phyloP scores from a whole-genome alignment of 176 grass and related monocot species.

The Oryza coarctata region DNA sequence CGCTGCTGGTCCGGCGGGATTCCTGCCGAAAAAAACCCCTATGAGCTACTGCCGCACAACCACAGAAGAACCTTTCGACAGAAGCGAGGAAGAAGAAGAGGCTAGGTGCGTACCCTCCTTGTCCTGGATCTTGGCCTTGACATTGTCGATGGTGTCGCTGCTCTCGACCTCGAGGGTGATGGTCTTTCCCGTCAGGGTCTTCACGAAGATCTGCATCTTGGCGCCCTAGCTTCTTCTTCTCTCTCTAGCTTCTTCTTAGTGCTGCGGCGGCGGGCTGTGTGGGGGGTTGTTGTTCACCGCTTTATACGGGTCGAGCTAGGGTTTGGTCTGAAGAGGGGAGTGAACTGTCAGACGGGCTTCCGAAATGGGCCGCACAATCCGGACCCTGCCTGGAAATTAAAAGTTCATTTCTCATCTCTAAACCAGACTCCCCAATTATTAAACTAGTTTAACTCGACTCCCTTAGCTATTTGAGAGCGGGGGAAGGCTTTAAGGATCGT shows the following conservation, averaged over 20 bases:
- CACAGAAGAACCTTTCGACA: too few relatives aligned
- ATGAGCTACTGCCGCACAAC: not conserved
- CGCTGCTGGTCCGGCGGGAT: constrained; percentile 88
- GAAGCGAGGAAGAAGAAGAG: not conserved
- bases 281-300: not conserved
- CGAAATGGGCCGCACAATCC: not conserved
- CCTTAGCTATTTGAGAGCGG: too few relatives aligned
- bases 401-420: too few relatives aligned
- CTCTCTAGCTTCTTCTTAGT: not conserved
- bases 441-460: too few relatives aligned
- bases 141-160: constrained; percentile 98
- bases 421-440: too few relatives aligned
- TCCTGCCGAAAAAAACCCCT: constrained; percentile 7
- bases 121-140: constrained; percentile 97
- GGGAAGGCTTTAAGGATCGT: too few relatives aligned
- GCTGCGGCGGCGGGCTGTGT: not conserved
- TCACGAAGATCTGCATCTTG: constrained; percentile 90
- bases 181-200: constrained; percentile 94
- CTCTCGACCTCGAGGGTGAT: constrained; percentile 99
- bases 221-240: not conserved
- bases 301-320: constrained; percentile 43
- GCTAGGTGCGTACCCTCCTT: constrained; percentile 42
- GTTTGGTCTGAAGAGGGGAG: constrained; percentile 6
- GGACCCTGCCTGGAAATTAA: not conserved
- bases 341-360: not conserved